Evolutionary conservation across 805 yeast genomes (phyloP), one percentile per base, ranked within the genome.

Genomic region (Teunomyces stri): DNA sequence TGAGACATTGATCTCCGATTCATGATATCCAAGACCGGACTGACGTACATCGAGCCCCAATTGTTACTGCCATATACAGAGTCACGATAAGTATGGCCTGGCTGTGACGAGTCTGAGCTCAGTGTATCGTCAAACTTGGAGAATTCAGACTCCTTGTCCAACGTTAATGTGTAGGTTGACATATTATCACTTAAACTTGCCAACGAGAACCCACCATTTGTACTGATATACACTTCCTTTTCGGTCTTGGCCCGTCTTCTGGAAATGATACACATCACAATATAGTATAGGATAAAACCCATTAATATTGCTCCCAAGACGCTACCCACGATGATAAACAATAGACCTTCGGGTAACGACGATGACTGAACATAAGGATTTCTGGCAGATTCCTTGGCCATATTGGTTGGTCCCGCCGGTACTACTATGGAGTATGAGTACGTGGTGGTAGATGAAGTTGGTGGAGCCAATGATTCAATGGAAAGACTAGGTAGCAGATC

Each of bases 1-100:
- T 54, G 55, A 5, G 57, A 51, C 21, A 30, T 31, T 15, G 47
- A 42, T 41, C 42, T 49, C 43, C 44, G 49, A 28, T 42, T 48
- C 62, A 63, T 61, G 35, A 74, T 52, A 47, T 75, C 66, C 50
- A 70, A 70, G 3, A 80, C 77, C 2, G 84, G 84, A 21, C 82
- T 77, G 15, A 79, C 67, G 49, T 76, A 78, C 76, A 79, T 66
- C 4, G 82, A 76, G 9, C 64, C 62, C 50, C 81, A 58, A 16
- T 67, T 60, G 37, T 49, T 51, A 11, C 34, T 44, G 44, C 36
- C 28, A 34, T 44, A 43, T 31, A 55, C 51, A 38, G 63, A 60
- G 50, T 65, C 62, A 20, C 65, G 52, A 46, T 68, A 68, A 5
- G 67, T n/a, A 13, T 65, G 51, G 11, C 70, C 71, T 29, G 51